A percentile compares a stretch with the other conserved stretches of the same genome.
phyloP scores from a whole-genome alignment of 768 basidiomycete genomes.

The Auricularia auricula-judae region DNA sequence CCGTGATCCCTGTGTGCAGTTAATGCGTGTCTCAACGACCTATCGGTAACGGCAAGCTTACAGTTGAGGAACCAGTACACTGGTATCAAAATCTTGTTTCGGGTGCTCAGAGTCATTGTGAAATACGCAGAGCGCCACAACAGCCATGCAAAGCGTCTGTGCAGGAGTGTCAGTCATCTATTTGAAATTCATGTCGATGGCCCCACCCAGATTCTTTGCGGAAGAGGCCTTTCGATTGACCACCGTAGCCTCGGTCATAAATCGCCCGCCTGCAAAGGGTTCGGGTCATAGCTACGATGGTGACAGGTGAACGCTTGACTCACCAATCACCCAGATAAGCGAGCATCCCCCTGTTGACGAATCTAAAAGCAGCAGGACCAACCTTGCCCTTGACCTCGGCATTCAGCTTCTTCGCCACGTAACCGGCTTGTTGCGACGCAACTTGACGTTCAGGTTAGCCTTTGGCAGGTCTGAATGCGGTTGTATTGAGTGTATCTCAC shows the following conservation, averaged over 20 bases:
- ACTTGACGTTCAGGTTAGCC: constrained; percentile 29
- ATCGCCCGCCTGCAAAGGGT: constrained; percentile 48
- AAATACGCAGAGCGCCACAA: constrained; percentile 77
- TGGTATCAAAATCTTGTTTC: constrained; percentile 40
- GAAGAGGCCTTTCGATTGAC: constrained; percentile 24
- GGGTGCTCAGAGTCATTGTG: constrained; percentile 58
- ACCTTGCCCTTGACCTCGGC: constrained; percentile 38
- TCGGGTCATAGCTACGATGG: not conserved
- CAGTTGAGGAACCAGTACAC: constrained; percentile 42
- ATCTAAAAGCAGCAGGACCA: constrained; percentile 46
- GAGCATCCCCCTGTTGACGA: constrained; percentile 62
- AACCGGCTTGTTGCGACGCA: constrained; percentile 66
- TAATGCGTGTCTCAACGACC: constrained; percentile 7
- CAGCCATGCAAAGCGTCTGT: constrained; percentile 53
- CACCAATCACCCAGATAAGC: constrained; percentile 74
- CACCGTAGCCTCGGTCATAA: constrained; percentile 50
- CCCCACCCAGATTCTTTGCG: constrained; percentile 43
- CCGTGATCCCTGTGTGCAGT: constrained; percentile 50
- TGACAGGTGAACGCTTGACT: constrained; percentile 19
- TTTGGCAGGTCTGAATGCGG: constrained; percentile 6
- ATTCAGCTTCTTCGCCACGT: constrained; percentile 57
- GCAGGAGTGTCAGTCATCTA: not conserved
- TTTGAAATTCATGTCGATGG: no score
- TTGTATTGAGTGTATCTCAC: constrained; percentile 19
- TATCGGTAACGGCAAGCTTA: constrained; percentile 19